A percentile compares a stretch with the other conserved stretches of the same genome.
Evolutionary conservation across 257 asterid species (phyloP).

Genomic region (Lithospermum erythrorhizon): DNA sequence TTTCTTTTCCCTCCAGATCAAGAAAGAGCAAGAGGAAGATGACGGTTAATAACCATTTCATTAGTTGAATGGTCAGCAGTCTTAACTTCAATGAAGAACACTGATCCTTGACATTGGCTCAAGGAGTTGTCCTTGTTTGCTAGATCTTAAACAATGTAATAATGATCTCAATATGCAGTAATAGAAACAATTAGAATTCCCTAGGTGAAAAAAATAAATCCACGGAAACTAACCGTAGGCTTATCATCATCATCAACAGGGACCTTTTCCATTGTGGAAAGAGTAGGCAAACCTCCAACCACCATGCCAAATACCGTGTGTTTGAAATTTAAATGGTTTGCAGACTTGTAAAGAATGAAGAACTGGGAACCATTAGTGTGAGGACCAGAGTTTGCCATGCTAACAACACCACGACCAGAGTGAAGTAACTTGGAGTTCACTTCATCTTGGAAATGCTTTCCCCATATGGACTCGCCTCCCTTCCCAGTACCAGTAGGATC

Average conservation of each 20-base stretch:
- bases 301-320: slow-evolving; percentile 92
- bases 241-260: slow-evolving; percentile 76
- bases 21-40: too few relatives aligned
- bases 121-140: neutral
- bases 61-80: neutral
- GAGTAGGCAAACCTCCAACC: slow-evolving; percentile 84
- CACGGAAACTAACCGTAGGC: slow-evolving; percentile 39
- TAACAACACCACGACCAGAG: slow-evolving; percentile 94
- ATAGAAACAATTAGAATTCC: neutral
- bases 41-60: neutral
- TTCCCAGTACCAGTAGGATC: slow-evolving; percentile 95
- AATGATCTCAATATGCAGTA: neutral
- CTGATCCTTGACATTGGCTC: neutral
- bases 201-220: too few relatives aligned
- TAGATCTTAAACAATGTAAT: neutral
- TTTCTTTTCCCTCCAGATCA: too few relatives aligned
- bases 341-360: slow-evolving; percentile 92
- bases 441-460: slow-evolving; percentile 90
- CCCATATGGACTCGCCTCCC: slow-evolving; percentile 98
- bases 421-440: slow-evolving; percentile 82
- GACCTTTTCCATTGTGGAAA: slow-evolving; percentile 79
- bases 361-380: slow-evolving; percentile 96
- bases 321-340: slow-evolving; percentile 81
- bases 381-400: slow-evolving; percentile 98
- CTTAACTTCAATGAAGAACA: neutral